phyloP scores from a whole-genome alignment of 345 rosid genomes.

The Citrus glauca region DNA sequence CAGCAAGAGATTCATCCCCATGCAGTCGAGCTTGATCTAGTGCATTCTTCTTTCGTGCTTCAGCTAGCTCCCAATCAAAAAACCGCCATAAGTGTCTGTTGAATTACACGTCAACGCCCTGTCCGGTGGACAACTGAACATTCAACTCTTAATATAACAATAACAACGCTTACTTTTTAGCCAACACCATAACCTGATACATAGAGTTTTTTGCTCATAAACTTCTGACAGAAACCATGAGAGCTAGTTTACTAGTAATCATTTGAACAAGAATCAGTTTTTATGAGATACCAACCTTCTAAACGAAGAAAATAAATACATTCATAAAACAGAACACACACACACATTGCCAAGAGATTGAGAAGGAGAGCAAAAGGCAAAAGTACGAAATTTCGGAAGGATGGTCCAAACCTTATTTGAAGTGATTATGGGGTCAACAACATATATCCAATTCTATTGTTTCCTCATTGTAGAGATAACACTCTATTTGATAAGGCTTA shows the following conservation, averaged over 20 bases:
- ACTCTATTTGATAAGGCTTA: neutral
- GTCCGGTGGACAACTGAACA: neutral
- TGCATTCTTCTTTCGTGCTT: constrained; percentile 81
- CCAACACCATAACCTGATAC: neutral
- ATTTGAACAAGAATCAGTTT: neutral
- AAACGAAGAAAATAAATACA: no score
- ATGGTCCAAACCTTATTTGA: no score
- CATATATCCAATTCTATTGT: neutral
- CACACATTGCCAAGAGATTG: no score
- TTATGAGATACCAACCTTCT: neutral
- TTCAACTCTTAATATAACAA: neutral
- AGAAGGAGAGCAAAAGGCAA: no score
- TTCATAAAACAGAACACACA: no score
- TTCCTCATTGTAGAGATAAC: neutral
- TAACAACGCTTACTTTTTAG: neutral
- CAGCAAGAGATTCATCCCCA: constrained; percentile 92
- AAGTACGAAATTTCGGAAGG: no score
- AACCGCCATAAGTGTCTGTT: constrained; percentile 78
- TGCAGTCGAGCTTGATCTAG: constrained; percentile 86
- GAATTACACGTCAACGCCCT: constrained; percentile 3
- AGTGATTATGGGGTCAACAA: neutral
- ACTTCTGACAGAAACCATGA: neutral
- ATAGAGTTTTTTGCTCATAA: no score
- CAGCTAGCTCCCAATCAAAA: constrained; percentile 96
- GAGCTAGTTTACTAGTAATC: neutral